Evolutionary conservation across 2,329 filamentous ascomycete genomes (phyloP), one percentile per base, ranked within the genome.

Genomic region (Aureobasidium sp.): DNA sequence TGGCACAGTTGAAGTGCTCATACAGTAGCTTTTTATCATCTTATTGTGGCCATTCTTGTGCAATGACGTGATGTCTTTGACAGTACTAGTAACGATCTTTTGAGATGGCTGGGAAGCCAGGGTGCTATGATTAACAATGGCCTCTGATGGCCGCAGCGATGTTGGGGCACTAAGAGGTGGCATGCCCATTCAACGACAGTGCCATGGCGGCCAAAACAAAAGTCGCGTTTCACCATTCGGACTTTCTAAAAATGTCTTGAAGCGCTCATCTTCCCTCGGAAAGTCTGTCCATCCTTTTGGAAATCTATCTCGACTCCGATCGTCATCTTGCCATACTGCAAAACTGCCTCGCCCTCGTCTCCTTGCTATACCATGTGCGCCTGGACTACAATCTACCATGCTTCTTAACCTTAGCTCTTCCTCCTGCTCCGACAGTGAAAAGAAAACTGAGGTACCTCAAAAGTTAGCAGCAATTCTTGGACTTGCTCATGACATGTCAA

Each of bases 171-270:
- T 9, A 30, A 25, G 25, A 39, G 36, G 34, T 4, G 5, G 10
- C 1, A 7, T 30, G 6, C 1, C 4, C 13, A 2, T 41, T 30
- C 25, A 2, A 37, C 2, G 2, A n/a, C n/a, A 7, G 2, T 11
- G 11, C n/a, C 9, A 11, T 9, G 2, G 9, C 34, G 13, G 11
- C 34, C 34, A 37, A 37, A 37, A 37, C 34, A 37, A 6, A 13
- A 37, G 34, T 37, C 34, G 34, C 34, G 34, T 37, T 55, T 55
- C 51, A 55, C 34, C 8, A n/a, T 55, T 55, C 16, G 51, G 51
- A 55, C 51, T 55, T 55, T 42, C 39, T 55, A 54, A 42, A 53
- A 53, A 39, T 53, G 36, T 41, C 21, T n/a, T 25, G n/a, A 58
- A 58, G 41, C 54, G 29, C 42, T 58, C 41, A 29, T 8, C 42